Evolutionary conservation across 768 basidiomycete species (phyloP).

Genomic region (Mycena belliarum): DNA sequence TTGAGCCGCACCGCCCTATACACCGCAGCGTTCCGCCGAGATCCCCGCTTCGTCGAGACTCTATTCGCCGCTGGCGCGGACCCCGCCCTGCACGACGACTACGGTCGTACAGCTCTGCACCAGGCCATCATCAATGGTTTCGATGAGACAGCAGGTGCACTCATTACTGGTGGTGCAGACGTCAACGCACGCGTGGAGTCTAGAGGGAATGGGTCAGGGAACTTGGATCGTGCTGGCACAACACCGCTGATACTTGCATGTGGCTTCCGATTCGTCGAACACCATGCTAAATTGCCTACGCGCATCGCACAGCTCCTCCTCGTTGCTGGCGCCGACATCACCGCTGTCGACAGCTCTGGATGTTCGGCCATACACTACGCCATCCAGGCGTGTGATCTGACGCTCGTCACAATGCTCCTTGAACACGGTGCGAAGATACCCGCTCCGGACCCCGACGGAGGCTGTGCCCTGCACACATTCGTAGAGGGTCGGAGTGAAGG

Average conservation of each 20-base stretch:
- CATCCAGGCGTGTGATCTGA: background rate
- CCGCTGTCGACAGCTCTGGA: background rate
- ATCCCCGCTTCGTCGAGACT: constrained; percentile 2
- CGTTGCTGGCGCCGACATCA: background rate
- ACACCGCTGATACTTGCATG: constrained; percentile 1
- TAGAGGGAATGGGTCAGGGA: too few species aligned
- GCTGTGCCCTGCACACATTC: background rate
- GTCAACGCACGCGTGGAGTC: background rate
- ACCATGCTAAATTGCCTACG: background rate
- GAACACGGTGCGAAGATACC: background rate
- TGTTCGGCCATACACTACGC: background rate
- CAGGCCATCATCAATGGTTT: constrained; percentile 8
- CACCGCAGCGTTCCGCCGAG: constrained; percentile 3
- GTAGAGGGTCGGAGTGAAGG: background rate
- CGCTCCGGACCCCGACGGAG: background rate
- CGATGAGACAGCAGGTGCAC: constrained; percentile 1
- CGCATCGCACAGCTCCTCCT: background rate
- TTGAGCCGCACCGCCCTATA: constrained; percentile 9
- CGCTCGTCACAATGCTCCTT: background rate
- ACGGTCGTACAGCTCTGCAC: constrained; percentile 11
- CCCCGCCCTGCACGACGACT: background rate
- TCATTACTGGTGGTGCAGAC: constrained; percentile 3
- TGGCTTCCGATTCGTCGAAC: background rate
- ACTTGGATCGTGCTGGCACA: background rate
- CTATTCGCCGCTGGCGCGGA: constrained; percentile 9